These are phyloP conservation scores for Picochlorum sp. DNA, from an alignment of 139 green algal species.

Conservation along the genomic window DNA sequence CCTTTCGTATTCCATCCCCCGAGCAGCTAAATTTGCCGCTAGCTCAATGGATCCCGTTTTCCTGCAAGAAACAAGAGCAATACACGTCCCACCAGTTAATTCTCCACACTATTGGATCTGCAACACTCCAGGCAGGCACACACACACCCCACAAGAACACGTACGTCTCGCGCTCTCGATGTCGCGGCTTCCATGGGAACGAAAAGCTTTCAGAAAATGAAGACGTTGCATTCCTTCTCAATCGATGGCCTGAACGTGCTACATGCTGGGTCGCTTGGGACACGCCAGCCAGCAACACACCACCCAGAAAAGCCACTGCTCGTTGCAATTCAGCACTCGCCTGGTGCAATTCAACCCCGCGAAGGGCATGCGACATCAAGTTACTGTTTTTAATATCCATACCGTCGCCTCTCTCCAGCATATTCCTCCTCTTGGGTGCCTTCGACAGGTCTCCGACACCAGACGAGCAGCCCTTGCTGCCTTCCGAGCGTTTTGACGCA, in stretches of 20 bases:
- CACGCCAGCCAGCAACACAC: conserved; percentile 12
- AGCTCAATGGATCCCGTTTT: conserved; percentile 3
- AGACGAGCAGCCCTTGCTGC: too few species aligned
- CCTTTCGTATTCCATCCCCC: conserved; percentile 15
- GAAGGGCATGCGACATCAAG: background rate
- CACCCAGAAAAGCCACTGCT: conserved; percentile 3
- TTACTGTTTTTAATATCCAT: background rate
- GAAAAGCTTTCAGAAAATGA: conserved; percentile 17
- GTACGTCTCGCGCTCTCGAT: background rate
- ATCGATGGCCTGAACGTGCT: background rate
- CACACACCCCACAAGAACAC: too few species aligned
- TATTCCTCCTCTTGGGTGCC: too few species aligned
- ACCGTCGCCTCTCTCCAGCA: background rate
- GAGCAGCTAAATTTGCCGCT: conserved; percentile 1
- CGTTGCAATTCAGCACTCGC: conserved; percentile 5
- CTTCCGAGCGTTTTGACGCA: too few species aligned
- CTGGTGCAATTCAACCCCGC: background rate
- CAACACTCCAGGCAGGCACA: too few species aligned
- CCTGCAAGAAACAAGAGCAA: too few species aligned
- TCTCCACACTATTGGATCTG: too few species aligned
- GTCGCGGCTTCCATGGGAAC: conserved; percentile 8
- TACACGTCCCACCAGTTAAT: too few species aligned
- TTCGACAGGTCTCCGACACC: too few species aligned
- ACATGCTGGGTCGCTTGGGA: conserved; percentile 9
- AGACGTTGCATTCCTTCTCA: background rate